A percentile compares a stretch with the other conserved stretches of the same genome.
Conservation (phyloP, 805 yeast species). For the Metschnikowia corniflorae region DNA sequence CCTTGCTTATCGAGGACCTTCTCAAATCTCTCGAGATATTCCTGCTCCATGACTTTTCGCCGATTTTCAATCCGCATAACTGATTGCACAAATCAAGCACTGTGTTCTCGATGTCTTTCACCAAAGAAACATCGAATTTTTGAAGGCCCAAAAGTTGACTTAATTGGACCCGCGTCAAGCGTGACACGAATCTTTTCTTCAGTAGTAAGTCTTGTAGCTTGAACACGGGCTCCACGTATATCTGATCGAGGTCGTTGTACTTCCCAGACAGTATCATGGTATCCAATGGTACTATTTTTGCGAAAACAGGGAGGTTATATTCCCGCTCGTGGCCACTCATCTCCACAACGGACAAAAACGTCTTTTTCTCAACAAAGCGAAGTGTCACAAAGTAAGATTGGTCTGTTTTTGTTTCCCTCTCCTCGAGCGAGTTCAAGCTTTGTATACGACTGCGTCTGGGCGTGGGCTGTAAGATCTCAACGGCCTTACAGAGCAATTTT, state of each 20-base stretch:
- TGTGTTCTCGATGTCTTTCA: slow-evolving; percentile 51
- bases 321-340: slow-evolving; percentile 13
- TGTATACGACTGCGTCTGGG: slow-evolving; percentile 2
- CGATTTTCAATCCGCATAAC: slow-evolving; percentile 67
- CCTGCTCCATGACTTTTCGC: slow-evolving; percentile 80
- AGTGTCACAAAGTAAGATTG: no score
- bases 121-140: slow-evolving; percentile 44
- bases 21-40: slow-evolving; percentile 63
- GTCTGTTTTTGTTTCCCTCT: no score
- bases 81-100: slow-evolving; percentile 51
- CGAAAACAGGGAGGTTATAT: slow-evolving; percentile 13
- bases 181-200: slow-evolving; percentile 12
- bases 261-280: slow-evolving; percentile 3
- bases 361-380: slow-evolving; percentile 1
- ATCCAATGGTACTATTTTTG: slow-evolving; percentile 3
- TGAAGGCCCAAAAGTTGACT: slow-evolving; percentile 14
- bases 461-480: not conserved
- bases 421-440: no score
- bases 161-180: slow-evolving; percentile 14
- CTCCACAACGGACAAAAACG: slow-evolving; percentile 6
- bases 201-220: not conserved
- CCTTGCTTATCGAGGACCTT: slow-evolving; percentile 41
- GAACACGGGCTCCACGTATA: not conserved
- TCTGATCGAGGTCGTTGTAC: slow-evolving; percentile 1
- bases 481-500: not conserved